Conservation (phyloP, 2,329 filamentous ascomycete genomes). For the Phyllosticta capitalensis region DNA sequence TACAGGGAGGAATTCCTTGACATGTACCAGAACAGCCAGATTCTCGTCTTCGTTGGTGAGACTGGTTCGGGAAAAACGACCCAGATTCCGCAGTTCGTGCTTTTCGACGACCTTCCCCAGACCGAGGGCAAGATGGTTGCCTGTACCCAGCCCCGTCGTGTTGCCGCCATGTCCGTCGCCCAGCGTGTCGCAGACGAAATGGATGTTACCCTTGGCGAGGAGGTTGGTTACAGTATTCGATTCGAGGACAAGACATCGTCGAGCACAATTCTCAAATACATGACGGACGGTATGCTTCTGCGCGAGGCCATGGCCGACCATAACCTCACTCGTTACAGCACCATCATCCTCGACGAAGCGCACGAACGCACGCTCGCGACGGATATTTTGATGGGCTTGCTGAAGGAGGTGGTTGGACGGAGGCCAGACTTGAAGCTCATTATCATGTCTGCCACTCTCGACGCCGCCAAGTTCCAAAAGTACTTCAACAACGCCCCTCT, state of each 20-base stretch:
- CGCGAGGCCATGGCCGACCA: conserved; percentile 90
- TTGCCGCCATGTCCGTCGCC: conserved; percentile 94
- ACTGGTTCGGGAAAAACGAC: conserved; percentile 99
- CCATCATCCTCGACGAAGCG: conserved; percentile 96
- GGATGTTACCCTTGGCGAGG: conserved; percentile 78
- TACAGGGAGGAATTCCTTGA: conserved; percentile 79
- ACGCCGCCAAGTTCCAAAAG: conserved; percentile 94
- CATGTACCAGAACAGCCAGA: conserved; percentile 87
- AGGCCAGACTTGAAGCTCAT: conserved; percentile 87
- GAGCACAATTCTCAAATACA: conserved; percentile 93
- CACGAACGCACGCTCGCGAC: conserved; percentile 96
- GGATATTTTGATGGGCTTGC: conserved; percentile 83
- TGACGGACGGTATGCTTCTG: conserved; percentile 98
- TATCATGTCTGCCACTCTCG: conserved; percentile 90
- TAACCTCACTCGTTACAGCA: conserved; percentile 79
- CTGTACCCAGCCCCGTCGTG: conserved; percentile 94
- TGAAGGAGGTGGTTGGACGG: conserved; percentile 86
- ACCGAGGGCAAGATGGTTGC: conserved; percentile 80
- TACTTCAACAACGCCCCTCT: conserved; percentile 95
- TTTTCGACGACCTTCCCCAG: conserved; percentile 93
- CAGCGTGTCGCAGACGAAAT: conserved; percentile 96
- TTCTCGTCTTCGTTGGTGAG: conserved; percentile 96
- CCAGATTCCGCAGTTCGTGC: conserved; percentile 95
- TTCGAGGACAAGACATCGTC: conserved; percentile 91
- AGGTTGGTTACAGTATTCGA: conserved; percentile 94